Conservation (phyloP, 495 filamentous ascomycete species). For the Aspergillus haitiensis region DNA sequence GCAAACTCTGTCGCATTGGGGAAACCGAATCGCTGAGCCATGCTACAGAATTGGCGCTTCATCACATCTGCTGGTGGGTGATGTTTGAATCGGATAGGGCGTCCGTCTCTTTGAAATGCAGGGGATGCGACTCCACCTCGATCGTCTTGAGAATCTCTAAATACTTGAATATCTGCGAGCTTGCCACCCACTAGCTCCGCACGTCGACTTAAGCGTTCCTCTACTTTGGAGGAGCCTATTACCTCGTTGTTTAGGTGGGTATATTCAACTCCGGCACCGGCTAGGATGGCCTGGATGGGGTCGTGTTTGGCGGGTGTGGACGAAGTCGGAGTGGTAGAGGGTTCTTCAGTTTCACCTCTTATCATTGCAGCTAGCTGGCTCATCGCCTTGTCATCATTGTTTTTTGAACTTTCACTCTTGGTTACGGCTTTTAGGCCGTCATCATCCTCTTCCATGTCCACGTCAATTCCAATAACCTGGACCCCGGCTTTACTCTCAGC, state of each 20-base stretch:
- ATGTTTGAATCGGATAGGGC: constrained; percentile 61
- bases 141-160: constrained; percentile 39
- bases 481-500: constrained; percentile 90
- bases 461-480: constrained; percentile 69
- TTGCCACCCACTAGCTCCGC: constrained; percentile 65
- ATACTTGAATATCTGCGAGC: constrained; percentile 51
- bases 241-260: constrained; percentile 97
- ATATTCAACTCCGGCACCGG: constrained; percentile 87
- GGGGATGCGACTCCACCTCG: constrained; percentile 14
- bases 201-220: constrained; percentile 72
- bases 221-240: constrained; percentile 82
- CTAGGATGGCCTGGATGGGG: constrained; percentile 84
- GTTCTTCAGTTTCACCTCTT: constrained; percentile 47
- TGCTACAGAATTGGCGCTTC: constrained; percentile 84
- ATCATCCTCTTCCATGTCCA: constrained; percentile 56
- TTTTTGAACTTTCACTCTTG: constrained; percentile 19
- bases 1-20: constrained; percentile 81
- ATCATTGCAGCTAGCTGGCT: constrained; percentile 74
- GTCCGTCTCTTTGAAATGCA: constrained; percentile 23
- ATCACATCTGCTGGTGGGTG: constrained; percentile 73
- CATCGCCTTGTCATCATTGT: constrained; percentile 65
- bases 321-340: background rate
- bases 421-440: constrained; percentile 20
- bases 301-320: constrained; percentile 56
- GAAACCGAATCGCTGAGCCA: constrained; percentile 81